Base-by-base conservation (phyloP, 352 stramenopile species). In the Aphanomyces invadans region DNA sequence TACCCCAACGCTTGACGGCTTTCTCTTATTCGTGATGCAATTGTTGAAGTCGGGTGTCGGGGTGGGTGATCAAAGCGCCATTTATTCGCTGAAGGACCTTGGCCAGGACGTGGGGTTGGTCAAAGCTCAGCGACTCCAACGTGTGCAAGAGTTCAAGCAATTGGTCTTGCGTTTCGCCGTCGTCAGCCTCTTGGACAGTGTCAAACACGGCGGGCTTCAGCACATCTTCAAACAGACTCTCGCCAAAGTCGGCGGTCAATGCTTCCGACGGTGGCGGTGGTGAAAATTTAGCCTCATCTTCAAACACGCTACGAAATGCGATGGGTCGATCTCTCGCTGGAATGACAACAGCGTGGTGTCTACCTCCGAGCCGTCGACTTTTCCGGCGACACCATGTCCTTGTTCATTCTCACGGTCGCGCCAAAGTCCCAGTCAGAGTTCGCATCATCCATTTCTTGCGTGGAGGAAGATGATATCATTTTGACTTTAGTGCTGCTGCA, bases 191-290 rank as follows among this genome's bases (percentile, higher is more conserved):
- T 55, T 70, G 62, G n/a, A 70, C 39, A 15, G 60, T 59, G 26
- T 90, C 82, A 44, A 88, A 88, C 25, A 94, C 79, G 7, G 85
- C 85, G 32, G 85, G 85, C 54, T 94, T 92, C 55, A 94, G 74
- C 32, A 90, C 77, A 23, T 74, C 78, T 31, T 74, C 74, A 39
- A 94, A 94, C 0, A 75, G 72, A 4, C 80, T 73, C 21, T 87
- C 76, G 32, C 60, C 60, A 17, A 67, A 31, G 55, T 88, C 78
- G 23, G 72, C 54, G 31, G 49, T 15, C 5, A 32, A n/a, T 17
- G 19, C 17, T n/a, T n/a, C n/a, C n/a, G n/a, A n/a, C n/a, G n/a
- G n/a, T n/a, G n/a, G n/a, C n/a, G n/a, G n/a, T n/a, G n/a, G n/a
- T n/a, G n/a, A n/a, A n/a, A n/a, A n/a, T n/a, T n/a, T n/a, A 7